Conservation (phyloP, 169 alveolate genomes). For the Plasmodium sp. region DNA sequence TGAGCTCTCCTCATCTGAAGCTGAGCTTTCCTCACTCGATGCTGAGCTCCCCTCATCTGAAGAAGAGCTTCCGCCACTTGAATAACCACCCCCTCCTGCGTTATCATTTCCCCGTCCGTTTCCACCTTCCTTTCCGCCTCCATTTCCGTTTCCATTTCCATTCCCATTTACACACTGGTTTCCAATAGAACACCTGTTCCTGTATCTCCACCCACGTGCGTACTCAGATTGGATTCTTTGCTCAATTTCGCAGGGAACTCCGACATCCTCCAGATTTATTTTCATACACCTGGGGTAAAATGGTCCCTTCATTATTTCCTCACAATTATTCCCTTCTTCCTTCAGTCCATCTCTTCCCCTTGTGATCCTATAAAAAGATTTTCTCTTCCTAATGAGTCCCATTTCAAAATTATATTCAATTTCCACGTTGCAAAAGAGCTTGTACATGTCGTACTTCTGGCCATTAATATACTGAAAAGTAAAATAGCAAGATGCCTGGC, state of each 20-base stretch:
- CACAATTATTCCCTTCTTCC: neutral
- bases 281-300: neutral
- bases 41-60: too few relatives aligned
- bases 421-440: neutral
- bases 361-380: too few relatives aligned
- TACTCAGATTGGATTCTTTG: neutral
- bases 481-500: neutral
- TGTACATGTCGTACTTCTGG: neutral
- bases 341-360: neutral
- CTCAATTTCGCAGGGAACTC: neutral
- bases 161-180: neutral
- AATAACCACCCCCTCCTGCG: neutral
- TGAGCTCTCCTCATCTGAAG: too few relatives aligned
- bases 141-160: neutral
- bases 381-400: neutral
- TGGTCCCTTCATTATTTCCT: neutral
- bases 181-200: neutral
- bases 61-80: too few relatives aligned
- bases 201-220: neutral
- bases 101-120: neutral
- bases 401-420: too few relatives aligned
- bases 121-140: neutral
- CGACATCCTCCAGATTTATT: neutral
- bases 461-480: neutral
- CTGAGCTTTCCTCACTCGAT: too few relatives aligned